Percentiles rank a stretch among this genome's conserved stretches.
phyloP scores from a whole-genome alignment of 2,329 filamentous ascomycete species.

The Neospermospora avenae region DNA sequence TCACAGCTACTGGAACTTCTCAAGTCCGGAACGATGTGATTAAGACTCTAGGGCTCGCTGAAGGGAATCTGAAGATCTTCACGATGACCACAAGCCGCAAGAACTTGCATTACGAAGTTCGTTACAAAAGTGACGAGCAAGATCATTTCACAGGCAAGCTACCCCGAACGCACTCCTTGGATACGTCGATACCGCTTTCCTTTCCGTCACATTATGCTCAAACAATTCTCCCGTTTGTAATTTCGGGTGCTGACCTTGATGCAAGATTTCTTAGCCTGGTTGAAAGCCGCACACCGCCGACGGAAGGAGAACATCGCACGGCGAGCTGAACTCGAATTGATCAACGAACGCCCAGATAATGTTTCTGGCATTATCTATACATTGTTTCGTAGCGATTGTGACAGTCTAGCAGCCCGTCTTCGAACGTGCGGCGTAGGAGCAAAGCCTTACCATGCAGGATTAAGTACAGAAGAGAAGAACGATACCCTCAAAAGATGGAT shows the following conservation, averaged over 20 bases:
- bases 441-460: slow-evolving; percentile 68
- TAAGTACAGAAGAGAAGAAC: slow-evolving; percentile 66
- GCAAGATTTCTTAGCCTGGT: slow-evolving; percentile 69
- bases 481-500: slow-evolving; percentile 71
- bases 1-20: slow-evolving; percentile 86
- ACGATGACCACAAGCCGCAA: slow-evolving; percentile 79
- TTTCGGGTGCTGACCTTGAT: slow-evolving; percentile 3
- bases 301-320: slow-evolving; percentile 56
- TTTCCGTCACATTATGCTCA: not conserved
- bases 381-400: slow-evolving; percentile 70
- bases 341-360: slow-evolving; percentile 55
- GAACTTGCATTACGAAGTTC: slow-evolving; percentile 88
- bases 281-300: slow-evolving; percentile 68
- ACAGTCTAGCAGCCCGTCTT: slow-evolving; percentile 63
- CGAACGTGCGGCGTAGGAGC: slow-evolving; percentile 68
- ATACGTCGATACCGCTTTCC: too few relatives aligned
- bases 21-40: slow-evolving; percentile 82
- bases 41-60: slow-evolving; percentile 65
- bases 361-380: slow-evolving; percentile 80
- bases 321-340: slow-evolving; percentile 53
- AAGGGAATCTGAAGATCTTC: slow-evolving; percentile 65
- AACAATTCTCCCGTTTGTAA: not conserved
- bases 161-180: not conserved
- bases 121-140: slow-evolving; percentile 74
- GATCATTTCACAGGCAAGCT: slow-evolving; percentile 53